These are phyloP conservation scores for barley (Hordeum vulgare) DNA, from an alignment of 176 grass and related monocot genomes.

Conservation along the genomic window MorexV3_pseudomolecules_assembly NC_058518.1:423205809-423206308, in stretches of 20 bases:
- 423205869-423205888: too few relatives aligned
- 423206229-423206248: background rate
- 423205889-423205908: too few relatives aligned
- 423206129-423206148: background rate
- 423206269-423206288: background rate
- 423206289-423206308: background rate
- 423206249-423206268: slow-evolving; percentile 15
- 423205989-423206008: too few relatives aligned
- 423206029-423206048: background rate
- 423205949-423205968: too few relatives aligned
- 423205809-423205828: too few relatives aligned
- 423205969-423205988: too few relatives aligned
- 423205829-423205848: too few relatives aligned
- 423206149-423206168: background rate
- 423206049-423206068: background rate
- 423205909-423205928: background rate
- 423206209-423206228: background rate
- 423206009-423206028: background rate
- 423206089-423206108: background rate
- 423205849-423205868: too few relatives aligned
- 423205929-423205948: background rate
- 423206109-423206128: background rate
- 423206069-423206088: background rate
- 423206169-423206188: background rate
- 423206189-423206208: background rate